Percentiles rank a stretch among this genome's conserved stretches.
These are phyloP conservation scores for Avena eriantha DNA, from an alignment of 176 grass and related monocot species.

Conservation along the genomic window DNA sequence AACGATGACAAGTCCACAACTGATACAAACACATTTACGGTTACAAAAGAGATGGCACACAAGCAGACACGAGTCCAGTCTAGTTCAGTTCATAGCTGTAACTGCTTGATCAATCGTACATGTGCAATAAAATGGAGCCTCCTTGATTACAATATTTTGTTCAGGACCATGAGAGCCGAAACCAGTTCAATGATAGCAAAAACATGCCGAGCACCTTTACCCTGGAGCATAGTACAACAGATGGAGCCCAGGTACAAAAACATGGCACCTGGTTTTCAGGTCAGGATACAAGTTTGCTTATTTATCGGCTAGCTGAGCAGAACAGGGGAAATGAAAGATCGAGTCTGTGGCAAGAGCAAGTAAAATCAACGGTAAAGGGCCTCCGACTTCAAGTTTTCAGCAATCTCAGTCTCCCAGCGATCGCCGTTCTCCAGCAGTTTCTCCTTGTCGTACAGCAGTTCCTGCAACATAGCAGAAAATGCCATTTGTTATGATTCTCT, in stretches of 20 bases:
- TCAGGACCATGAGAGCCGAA: background rate
- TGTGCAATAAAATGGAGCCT: background rate
- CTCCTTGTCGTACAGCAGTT: conserved; percentile 98
- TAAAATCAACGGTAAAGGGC: conserved; percentile 83
- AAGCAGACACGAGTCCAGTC: background rate
- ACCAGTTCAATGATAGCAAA: conserved; percentile 4
- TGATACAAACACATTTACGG: background rate
- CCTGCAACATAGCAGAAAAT: conserved; percentile 43
- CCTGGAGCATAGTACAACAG: conserved; percentile 25
- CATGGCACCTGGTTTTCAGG: conserved; percentile 16
- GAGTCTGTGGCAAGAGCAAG: background rate
- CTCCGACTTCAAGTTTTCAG: conserved; percentile 87
- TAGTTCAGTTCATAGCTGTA: background rate
- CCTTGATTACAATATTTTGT: background rate
- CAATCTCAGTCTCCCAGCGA: conserved; percentile 97
- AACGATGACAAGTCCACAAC: background rate
- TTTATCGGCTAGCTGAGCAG: conserved; percentile 47
- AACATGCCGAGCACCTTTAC: conserved; percentile 29
- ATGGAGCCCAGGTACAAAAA: conserved; percentile 17
- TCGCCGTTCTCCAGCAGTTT: conserved; percentile 96
- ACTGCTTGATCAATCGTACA: background rate
- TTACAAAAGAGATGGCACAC: background rate
- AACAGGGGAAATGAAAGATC: background rate
- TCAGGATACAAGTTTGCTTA: conserved; percentile 49
- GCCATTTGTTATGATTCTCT: background rate